Percentiles rank a stretch among this genome's conserved stretches.
Conservation (phyloP, 257 asterid species). For the Primulina eburnea region DNA sequence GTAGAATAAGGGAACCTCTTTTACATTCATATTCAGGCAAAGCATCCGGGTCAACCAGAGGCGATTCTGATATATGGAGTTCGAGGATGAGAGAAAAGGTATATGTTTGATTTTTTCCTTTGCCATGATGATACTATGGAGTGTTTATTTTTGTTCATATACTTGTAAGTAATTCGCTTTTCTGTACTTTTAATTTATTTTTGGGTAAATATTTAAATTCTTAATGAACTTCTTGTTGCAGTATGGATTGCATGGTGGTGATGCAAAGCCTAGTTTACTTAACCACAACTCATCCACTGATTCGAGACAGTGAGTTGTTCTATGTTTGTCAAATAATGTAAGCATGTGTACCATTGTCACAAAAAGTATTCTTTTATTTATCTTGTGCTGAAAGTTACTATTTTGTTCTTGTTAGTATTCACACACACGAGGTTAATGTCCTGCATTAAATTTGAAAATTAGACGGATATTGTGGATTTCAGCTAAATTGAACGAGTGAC, state of each 20-base stretch:
- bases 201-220: neutral
- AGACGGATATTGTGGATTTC: too few relatives aligned
- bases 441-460: too few relatives aligned
- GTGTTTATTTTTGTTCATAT: neutral
- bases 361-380: too few relatives aligned
- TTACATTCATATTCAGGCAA: slow-evolving; percentile 32
- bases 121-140: neutral
- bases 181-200: neutral
- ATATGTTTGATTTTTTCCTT: slow-evolving; percentile 16
- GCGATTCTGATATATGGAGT: slow-evolving; percentile 78
- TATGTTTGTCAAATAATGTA: neutral
- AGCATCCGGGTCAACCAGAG: slow-evolving; percentile 45
- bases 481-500: too few relatives aligned
- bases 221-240: slow-evolving; percentile 26
- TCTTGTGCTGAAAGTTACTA: too few relatives aligned
- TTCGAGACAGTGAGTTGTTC: slow-evolving; percentile 19
- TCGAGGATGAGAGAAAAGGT: slow-evolving; percentile 85
- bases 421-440: too few relatives aligned
- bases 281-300: slow-evolving; percentile 32
- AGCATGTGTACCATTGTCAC: too few relatives aligned
- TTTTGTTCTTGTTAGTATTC: too few relatives aligned
- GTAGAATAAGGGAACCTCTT: slow-evolving; percentile 47
- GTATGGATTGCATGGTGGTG: slow-evolving; percentile 46
- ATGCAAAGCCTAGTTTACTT: slow-evolving; percentile 27
- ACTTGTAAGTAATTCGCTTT: neutral